These are phyloP conservation scores for Fusarium verrucosum DNA, from an alignment of 2,329 filamentous ascomycete genomes.

Conservation along the genomic window DNA sequence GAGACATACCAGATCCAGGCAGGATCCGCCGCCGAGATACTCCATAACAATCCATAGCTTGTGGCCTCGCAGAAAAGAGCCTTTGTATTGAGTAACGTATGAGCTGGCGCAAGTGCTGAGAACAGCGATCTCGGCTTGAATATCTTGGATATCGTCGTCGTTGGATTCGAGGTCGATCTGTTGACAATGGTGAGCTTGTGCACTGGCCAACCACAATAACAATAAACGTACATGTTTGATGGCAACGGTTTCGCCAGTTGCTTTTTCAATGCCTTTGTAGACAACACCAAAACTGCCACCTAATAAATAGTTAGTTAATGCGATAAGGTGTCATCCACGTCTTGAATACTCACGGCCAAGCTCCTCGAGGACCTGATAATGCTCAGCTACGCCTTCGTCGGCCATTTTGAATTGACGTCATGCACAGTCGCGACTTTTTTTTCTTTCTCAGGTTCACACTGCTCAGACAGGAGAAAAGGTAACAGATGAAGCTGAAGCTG, in stretches of 20 bases:
- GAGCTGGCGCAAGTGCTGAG: conserved; percentile 94
- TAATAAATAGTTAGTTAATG: conserved; percentile 52
- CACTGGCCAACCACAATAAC: conserved; percentile 19
- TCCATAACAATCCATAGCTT: conserved; percentile 99
- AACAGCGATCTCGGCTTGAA: conserved; percentile 95
- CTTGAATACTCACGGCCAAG: conserved; percentile 77
- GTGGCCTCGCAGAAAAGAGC: conserved; percentile 92
- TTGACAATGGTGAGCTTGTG: conserved; percentile 21
- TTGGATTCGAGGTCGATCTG: conserved; percentile 99
- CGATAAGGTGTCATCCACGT: not conserved
- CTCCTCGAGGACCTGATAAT: conserved; percentile 96
- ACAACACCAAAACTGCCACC: conserved; percentile 96
- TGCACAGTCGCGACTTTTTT: conserved; percentile 28
- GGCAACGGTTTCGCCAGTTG: conserved; percentile 91
- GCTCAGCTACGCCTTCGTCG: conserved; percentile 76
- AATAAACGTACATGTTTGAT: conserved; percentile 84
- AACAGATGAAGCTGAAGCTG: conserved; percentile 15
- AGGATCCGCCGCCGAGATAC: conserved; percentile 93
- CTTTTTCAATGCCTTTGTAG: conserved; percentile 93
- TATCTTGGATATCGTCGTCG: conserved; percentile 97
- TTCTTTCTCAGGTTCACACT: conserved; percentile 20
- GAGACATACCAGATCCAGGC: conserved; percentile 81
- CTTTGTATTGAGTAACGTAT: conserved; percentile 95
- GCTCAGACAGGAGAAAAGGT: conserved; percentile 12
- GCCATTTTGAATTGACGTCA: conserved; percentile 57